phyloP scores from a whole-genome alignment of 2,329 filamentous ascomycete genomes.

The Juglanconis juglandina region DNA sequence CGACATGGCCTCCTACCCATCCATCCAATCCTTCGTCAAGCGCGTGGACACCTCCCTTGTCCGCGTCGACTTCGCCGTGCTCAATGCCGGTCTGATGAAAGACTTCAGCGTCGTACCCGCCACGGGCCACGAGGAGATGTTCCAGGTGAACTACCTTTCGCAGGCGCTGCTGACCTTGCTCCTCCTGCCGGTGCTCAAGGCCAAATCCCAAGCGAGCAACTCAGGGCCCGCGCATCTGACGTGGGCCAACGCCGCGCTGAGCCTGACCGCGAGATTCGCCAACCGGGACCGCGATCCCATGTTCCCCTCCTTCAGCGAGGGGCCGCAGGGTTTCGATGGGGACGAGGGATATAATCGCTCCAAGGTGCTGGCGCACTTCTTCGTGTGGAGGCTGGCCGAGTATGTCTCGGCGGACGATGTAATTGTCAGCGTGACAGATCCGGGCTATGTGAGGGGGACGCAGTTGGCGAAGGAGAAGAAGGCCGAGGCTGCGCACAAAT shows the following conservation, averaged over 20 bases:
- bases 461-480: constrained; percentile 18
- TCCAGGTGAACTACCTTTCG: constrained; percentile 24
- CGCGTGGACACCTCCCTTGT: constrained; percentile 28
- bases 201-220: neutral
- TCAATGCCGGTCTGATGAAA: constrained; percentile 29
- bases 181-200: constrained; percentile 19
- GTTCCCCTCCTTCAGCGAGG: neutral
- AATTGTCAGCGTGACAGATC: constrained; percentile 45
- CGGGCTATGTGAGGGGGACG: constrained; percentile 42
- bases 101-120: neutral
- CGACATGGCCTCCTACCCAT: constrained; percentile 10
- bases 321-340: neutral
- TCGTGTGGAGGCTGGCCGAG: constrained; percentile 34
- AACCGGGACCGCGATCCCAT: constrained; percentile 9
- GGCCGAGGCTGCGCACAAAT: neutral
- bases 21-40: constrained; percentile 4
- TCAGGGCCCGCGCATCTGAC: neutral
- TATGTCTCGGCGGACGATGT: constrained; percentile 38
- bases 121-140: constrained; percentile 19
- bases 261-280: constrained; percentile 14
- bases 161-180: constrained; percentile 20
- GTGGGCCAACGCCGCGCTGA: neutral
- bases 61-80: constrained; percentile 37
- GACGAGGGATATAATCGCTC: neutral
- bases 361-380: constrained; percentile 34